phyloP scores from a whole-genome alignment of 805 yeast genomes.

The Sugiyamaella boreocaroliniensis region DNA sequence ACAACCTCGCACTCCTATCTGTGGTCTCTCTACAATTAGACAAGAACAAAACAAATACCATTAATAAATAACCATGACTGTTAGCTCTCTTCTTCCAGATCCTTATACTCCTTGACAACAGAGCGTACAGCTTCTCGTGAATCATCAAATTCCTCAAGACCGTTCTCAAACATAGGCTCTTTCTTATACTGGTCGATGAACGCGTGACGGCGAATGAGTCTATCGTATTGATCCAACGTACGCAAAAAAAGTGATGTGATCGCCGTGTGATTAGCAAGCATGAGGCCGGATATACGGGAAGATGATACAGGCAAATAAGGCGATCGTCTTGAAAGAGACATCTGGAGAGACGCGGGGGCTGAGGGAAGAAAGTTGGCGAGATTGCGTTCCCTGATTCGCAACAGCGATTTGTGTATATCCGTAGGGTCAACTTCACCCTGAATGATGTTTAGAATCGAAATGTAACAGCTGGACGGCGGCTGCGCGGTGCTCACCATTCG shows the following conservation, averaged over 20 bases:
- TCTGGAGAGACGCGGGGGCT: slow-evolving; percentile 72
- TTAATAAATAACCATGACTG: background rate
- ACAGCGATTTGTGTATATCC: slow-evolving; percentile 51
- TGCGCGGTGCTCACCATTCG: slow-evolving; percentile 54
- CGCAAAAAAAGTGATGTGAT: slow-evolving; percentile 59
- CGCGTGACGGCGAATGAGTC: slow-evolving; percentile 71
- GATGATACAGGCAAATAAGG: slow-evolving; percentile 44
- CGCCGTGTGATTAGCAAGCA: slow-evolving; percentile 77
- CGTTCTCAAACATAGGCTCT: slow-evolving; percentile 36
- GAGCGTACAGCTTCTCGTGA: slow-evolving; percentile 67
- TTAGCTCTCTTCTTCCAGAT: slow-evolving; percentile 14
- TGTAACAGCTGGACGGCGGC: slow-evolving; percentile 45
- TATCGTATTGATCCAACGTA: slow-evolving; percentile 70
- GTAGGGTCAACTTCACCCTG: slow-evolving; percentile 62
- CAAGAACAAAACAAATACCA: too few species aligned
- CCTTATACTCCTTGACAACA: slow-evolving; percentile 73
- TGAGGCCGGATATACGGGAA: slow-evolving; percentile 64
- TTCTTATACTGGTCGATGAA: slow-evolving; percentile 69
- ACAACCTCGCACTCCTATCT: too few species aligned
- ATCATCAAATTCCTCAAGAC: slow-evolving; percentile 68
- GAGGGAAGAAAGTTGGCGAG: slow-evolving; percentile 72
- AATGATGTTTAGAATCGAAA: slow-evolving; percentile 63
- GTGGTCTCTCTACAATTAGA: too few species aligned
- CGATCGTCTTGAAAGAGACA: slow-evolving; percentile 70
- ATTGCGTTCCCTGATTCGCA: slow-evolving; percentile 36